Evolutionary conservation across 202 grass and related monocot genomes (phyloP).

Genomic region (Saccharum hybrid): DNA sequence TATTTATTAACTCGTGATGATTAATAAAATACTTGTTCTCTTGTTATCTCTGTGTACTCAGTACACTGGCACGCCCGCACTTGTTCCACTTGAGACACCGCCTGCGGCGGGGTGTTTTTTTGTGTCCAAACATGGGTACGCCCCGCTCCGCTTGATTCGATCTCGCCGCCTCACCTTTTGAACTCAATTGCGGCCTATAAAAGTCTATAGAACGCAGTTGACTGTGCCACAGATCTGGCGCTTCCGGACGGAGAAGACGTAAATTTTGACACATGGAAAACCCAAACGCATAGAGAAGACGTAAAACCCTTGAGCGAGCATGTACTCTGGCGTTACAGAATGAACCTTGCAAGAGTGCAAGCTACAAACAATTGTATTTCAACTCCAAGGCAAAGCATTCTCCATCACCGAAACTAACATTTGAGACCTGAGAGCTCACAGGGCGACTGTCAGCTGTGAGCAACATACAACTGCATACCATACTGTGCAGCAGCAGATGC

Average conservation of each 20-base stretch:
- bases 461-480: neutral
- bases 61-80: no score
- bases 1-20: no score
- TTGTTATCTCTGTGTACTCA: no score
- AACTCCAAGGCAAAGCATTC: neutral
- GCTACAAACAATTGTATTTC: neutral
- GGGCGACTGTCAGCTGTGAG: neutral
- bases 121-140: neutral
- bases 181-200: neutral
- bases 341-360: neutral
- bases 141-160: conserved; percentile 34
- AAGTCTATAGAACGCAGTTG: neutral
- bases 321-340: neutral
- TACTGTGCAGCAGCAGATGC: neutral
- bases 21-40: no score
- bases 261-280: neutral
- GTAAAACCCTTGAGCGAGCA: neutral
- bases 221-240: neutral
- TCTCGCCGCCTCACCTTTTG: conserved; percentile 30
- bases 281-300: neutral
- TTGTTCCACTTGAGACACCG: no score
- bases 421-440: neutral
- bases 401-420: neutral
- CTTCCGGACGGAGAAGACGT: neutral
- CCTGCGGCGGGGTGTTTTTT: no score